Conservation (phyloP, 2,329 filamentous ascomycete genomes). For the Hysterium pulicare region DNA sequence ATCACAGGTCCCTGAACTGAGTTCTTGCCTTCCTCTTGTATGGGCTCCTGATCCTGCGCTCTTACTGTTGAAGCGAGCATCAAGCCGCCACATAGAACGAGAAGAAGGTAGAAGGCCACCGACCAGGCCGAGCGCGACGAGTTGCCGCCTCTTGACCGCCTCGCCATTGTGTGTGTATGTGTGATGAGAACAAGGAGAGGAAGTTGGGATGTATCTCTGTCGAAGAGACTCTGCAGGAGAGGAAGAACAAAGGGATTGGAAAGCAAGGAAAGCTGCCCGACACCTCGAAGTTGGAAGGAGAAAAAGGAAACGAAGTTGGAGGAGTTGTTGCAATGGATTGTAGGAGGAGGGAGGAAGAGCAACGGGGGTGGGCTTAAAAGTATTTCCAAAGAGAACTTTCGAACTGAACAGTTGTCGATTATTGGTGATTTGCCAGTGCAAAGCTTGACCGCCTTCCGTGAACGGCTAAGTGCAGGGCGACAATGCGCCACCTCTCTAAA, state of each 20-base stretch:
- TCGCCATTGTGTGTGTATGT: slow-evolving; percentile 50
- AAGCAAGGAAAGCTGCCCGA: neutral
- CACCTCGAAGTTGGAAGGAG: slow-evolving; percentile 11
- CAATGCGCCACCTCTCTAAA: slow-evolving; percentile 18
- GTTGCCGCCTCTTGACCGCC: slow-evolving; percentile 59
- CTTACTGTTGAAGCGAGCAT: slow-evolving; percentile 74
- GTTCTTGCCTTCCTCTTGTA: slow-evolving; percentile 62
- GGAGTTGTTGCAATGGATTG: slow-evolving; percentile 13
- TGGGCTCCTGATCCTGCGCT: slow-evolving; percentile 65
- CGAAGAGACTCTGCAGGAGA: slow-evolving; percentile 1
- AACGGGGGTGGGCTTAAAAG: slow-evolving; percentile 16
- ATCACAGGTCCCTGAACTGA: slow-evolving; percentile 42
- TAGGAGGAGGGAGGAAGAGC: slow-evolving; percentile 16
- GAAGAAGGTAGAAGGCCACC: slow-evolving; percentile 85
- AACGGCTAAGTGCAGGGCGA: slow-evolving; percentile 14
- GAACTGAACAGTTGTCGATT: slow-evolving; percentile 30
- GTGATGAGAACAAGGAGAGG: neutral
- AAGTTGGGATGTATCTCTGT: neutral
- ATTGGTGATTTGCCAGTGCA: slow-evolving; percentile 12
- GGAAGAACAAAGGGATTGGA: slow-evolving; percentile 8
- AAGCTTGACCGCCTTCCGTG: slow-evolving; percentile 17
- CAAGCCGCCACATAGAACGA: slow-evolving; percentile 80
- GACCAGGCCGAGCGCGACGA: slow-evolving; percentile 78
- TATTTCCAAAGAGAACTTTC: slow-evolving; percentile 15
- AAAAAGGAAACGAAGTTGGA: slow-evolving; percentile 17